Conservation (phyloP, 1,284 basidiomycete genomes). For the Moesziomyces parantarcticus region DNA sequence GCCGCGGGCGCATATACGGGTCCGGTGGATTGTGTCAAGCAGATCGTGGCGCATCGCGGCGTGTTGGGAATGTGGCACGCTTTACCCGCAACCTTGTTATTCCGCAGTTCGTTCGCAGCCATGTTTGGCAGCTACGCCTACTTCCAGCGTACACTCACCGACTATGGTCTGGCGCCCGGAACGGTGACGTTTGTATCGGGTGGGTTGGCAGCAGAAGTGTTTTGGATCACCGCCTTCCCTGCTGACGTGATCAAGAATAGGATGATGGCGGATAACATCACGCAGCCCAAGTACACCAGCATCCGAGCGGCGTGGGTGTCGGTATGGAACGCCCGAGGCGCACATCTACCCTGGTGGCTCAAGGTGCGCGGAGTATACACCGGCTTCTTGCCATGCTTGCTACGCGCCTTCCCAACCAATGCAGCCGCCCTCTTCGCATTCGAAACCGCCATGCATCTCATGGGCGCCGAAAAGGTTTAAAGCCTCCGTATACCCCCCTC, state of each 20-base stretch:
- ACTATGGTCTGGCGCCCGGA: conserved; percentile 73
- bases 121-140: conserved; percentile 67
- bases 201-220: conserved; percentile 66
- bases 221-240: conserved; percentile 75
- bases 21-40: conserved; percentile 66
- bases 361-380: conserved; percentile 54
- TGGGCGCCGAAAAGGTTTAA: conserved; percentile 57
- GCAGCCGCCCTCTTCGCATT: conserved; percentile 63
- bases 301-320: conserved; percentile 33
- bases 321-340: conserved; percentile 51
- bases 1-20: conserved; percentile 50
- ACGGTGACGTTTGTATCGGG: conserved; percentile 78
- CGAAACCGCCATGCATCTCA: conserved; percentile 61
- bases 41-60: conserved; percentile 64
- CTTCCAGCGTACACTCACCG: conserved; percentile 54
- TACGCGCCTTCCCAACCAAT: conserved; percentile 65
- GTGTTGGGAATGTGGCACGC: conserved; percentile 66
- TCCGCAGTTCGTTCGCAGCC: conserved; percentile 62
- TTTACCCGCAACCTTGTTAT: conserved; percentile 67
- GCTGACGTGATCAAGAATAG: conserved; percentile 78
- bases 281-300: conserved; percentile 68
- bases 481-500: too few relatives aligned
- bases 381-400: conserved; percentile 57
- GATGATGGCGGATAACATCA: conserved; percentile 72
- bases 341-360: conserved; percentile 1